Percentiles rank a stretch among this genome's conserved stretches.
Conservation (phyloP, 2,329 filamentous ascomycete genomes). For the Basipetospora chlamydospora region DNA sequence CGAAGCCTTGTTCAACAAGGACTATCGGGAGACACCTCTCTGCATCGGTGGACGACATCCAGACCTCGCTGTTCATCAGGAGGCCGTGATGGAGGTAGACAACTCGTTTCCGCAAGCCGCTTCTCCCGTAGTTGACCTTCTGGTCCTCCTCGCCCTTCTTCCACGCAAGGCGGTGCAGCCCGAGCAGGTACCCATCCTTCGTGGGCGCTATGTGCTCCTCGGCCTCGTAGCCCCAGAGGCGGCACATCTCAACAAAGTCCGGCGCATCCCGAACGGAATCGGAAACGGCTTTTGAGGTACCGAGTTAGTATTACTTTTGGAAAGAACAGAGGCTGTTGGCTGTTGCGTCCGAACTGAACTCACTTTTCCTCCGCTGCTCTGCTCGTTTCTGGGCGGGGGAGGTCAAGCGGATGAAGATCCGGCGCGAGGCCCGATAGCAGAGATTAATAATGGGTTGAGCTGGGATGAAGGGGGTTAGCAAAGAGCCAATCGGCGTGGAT, state of each 20-base stretch:
- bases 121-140: conserved; percentile 58
- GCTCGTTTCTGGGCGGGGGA: conserved; percentile 54
- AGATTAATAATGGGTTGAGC: conserved; percentile 68
- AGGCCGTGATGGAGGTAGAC: conserved; percentile 92
- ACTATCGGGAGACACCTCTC: conserved; percentile 78
- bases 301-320: too few species aligned
- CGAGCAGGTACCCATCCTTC: conserved; percentile 81
- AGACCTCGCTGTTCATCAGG: conserved; percentile 98
- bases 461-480: conserved; percentile 25
- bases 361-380: conserved; percentile 52
- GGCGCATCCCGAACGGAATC: conserved; percentile 69
- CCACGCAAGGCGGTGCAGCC: conserved; percentile 76
- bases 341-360: too few species aligned
- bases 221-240: conserved; percentile 77
- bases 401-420: conserved; percentile 66
- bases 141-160: conserved; percentile 66
- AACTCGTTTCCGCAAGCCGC: conserved; percentile 63
- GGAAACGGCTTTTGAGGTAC: conserved; percentile 50
- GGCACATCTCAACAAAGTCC: conserved; percentile 91
- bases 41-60: conserved; percentile 82
- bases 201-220: conserved; percentile 97
- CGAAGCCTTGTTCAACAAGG: conserved; percentile 79
- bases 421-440: conserved; percentile 69
- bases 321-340: too few species aligned
- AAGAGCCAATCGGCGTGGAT: too few species aligned